Base-by-base conservation (phyloP, 106 monocot genomes). In the Acanthochlamys bracteata region DNA sequence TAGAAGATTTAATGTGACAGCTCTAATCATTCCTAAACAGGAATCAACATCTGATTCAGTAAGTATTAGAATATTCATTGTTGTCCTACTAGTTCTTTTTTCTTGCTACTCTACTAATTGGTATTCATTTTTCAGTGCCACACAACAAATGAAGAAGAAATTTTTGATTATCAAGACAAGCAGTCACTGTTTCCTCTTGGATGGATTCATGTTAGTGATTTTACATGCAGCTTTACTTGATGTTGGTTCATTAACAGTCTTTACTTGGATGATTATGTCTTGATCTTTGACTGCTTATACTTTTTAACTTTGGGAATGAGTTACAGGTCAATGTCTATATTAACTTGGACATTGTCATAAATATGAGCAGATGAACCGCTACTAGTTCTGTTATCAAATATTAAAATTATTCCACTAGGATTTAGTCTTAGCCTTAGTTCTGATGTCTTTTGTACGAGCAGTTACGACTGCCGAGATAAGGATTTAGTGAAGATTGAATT, bases 111-210 rank as follows among this genome's bases (percentile, higher is more conserved):
- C 17, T 24, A 16, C 20, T n/a, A 61, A 53, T 13, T 7, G 10
- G 65, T 12, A 33, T 66, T 61, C 49, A 47, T 17, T 69, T 39
- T 66, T 60, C 73, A 98, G 96, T 98, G 96, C 67, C 80, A 88
- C 57, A 79, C 96, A 39, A 92, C 88, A 72, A 92, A 98, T 79
- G 96, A 98, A 73, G 96, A 98, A 66, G 96, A 98, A 68, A 84
- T 98, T 74, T 98, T 98, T 67, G 91, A 98, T 10, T 91, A 85
- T 71, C 96, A 90, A 74, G 96, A 98, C 55, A 92, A 91, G 66
- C 60, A 85, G 59, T 98, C 96, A 20, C 85, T 98, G 63, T 91
- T 96, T 27, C 78, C 91, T 22, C 96, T 96, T 61, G 96, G 96
- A 20, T 96, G 96, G 96, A 96, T 96, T 78, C 96, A 98, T 75